Evolutionary conservation across 1,139 yeast genomes (phyloP).

Genomic region (Debaryomyces sp.): DNA sequence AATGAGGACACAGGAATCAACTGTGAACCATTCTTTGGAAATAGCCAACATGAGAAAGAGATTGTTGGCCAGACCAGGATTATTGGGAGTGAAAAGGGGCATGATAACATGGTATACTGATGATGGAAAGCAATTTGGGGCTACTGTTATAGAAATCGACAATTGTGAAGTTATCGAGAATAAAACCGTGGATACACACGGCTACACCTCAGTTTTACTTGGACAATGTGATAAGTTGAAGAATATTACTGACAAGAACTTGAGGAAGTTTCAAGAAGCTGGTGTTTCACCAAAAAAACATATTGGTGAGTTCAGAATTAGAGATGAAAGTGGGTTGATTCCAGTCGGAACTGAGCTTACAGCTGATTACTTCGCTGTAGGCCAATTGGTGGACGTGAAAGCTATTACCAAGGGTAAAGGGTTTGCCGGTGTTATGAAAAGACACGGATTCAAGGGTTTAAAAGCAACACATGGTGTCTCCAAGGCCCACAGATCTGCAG

Average conservation of each 20-base stretch:
- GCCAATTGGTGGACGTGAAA: constrained; percentile 81
- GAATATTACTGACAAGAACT: constrained; percentile 63
- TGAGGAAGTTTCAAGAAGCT: constrained; percentile 80
- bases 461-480: constrained; percentile 97
- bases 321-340: constrained; percentile 63
- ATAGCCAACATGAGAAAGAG: constrained; percentile 64
- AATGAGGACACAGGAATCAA: constrained; percentile 44
- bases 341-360: constrained; percentile 77
- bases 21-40: constrained; percentile 57
- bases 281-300: constrained; percentile 81
- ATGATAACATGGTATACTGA: constrained; percentile 84
- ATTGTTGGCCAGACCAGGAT: constrained; percentile 78
- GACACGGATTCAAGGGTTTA: constrained; percentile 90
- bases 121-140: constrained; percentile 70
- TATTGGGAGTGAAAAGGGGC: constrained; percentile 81
- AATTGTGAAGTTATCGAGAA: constrained; percentile 82
- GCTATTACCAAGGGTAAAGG: constrained; percentile 94
- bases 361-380: constrained; percentile 83
- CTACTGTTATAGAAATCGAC: constrained; percentile 86
- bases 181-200: constrained; percentile 69
- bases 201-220: constrained; percentile 82
- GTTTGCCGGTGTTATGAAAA: constrained; percentile 97
- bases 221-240: constrained; percentile 80
- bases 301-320: constrained; percentile 77
- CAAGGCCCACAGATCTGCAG: constrained; percentile 90